Evolutionary conservation across 805 yeast species (phyloP), one percentile per base, ranked within the genome.

Genomic region (Ogataea nitratoaversa): DNA sequence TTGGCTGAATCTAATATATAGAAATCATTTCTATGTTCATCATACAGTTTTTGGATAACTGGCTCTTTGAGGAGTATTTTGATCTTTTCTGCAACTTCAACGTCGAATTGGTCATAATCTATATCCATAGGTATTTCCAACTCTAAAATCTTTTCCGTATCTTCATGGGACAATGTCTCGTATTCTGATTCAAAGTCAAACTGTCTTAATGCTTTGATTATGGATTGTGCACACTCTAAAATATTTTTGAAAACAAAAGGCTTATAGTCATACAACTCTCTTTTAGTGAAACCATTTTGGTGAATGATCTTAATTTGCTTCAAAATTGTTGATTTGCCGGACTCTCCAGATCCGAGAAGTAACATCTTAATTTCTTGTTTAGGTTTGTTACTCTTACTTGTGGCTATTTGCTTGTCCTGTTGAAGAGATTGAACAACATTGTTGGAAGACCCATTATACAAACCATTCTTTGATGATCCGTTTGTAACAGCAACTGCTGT

Each of bases 1-100:
- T 70, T 70, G 2, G 96, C 88, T 3, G 95, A 85, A 59, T 90
- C 97, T 74, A 87, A 77, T 32, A 90, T 66, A 58, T 89, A 87
- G 53, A 89, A 88, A 38, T 80, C 78, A 29, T 82, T 79, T 47
- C 80, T 76, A 48, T 81, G 78, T 37, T 67, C 70, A 47, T 74
- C 72, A 20, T 86, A 54, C 47, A 86, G 69, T 19, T 71, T 63
- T 33, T 68, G 68, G 9, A 88, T 85, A 11, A 74, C 72, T 0
- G 82, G 78, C 38, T 78, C 74, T 4, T 59, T 51, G 70, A 89
- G 79, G 22, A 89, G 55, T 13, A 62, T 58, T 19, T 62, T 56
- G 41, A 87, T 74, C 30, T 72, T 71, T 2, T 44, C 40, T 1
- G 80, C 79, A 34, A 80, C 56, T 27, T 59, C 56, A 35, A 64